phyloP scores from a whole-genome alignment of 805 yeast species.

The Brettanomyces bruxellensis region DNA sequence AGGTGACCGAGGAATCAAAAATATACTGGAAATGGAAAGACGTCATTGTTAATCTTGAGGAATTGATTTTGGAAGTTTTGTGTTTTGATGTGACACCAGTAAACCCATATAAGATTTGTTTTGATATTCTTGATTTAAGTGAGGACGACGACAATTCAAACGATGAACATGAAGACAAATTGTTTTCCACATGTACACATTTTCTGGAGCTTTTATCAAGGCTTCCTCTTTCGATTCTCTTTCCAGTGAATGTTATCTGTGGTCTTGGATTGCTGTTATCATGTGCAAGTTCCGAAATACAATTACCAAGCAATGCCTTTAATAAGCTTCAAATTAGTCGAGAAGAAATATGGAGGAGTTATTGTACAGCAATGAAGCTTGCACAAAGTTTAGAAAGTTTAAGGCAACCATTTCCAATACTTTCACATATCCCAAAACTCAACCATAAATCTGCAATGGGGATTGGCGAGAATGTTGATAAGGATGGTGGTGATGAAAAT shows the following conservation, averaged over 20 bases:
- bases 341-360: conserved; percentile 18
- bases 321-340: conserved; percentile 8
- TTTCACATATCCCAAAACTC: too few species aligned
- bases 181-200: conserved; percentile 18
- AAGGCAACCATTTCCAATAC: conserved; percentile 18
- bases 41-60: conserved; percentile 35
- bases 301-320: conserved; percentile 7
- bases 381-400: conserved; percentile 9
- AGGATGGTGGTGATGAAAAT: too few species aligned
- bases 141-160: conserved; percentile 9
- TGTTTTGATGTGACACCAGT: conserved; percentile 40
- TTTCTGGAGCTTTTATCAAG: conserved; percentile 21
- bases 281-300: conserved; percentile 11
- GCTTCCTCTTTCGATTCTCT: conserved; percentile 21
- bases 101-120: conserved; percentile 28
- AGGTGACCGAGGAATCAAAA: conserved; percentile 34
- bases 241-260: conserved; percentile 15
- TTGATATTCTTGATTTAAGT: conserved; percentile 17
- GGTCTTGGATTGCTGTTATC: conserved; percentile 17
- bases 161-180: conserved; percentile 7
- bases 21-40: conserved; percentile 47
- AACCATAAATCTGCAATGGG: too few species aligned
- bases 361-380: conserved; percentile 13
- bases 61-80: conserved; percentile 31
- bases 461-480: conserved; percentile 8